These are phyloP conservation scores for Brettanomyces naardenensis DNA, from an alignment of 805 yeast genomes.

Conservation along the genomic window DNA sequence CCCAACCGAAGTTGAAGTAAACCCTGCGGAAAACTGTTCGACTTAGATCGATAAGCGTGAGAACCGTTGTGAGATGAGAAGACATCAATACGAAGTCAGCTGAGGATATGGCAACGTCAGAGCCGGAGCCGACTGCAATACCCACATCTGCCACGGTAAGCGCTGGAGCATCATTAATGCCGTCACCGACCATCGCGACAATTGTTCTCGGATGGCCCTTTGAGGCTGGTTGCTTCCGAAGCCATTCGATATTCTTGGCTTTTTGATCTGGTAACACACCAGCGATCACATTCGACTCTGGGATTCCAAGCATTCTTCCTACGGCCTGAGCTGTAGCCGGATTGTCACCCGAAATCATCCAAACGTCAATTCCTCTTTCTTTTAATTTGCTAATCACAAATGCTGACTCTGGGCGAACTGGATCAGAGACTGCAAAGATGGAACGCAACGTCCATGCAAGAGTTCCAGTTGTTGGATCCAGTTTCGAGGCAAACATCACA, in stretches of 20 bases:
- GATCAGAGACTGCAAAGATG: too few relatives aligned
- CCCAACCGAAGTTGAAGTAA: constrained; percentile 53
- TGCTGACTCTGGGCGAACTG: too few relatives aligned
- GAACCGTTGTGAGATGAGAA: constrained; percentile 44
- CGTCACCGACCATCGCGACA: constrained; percentile 80
- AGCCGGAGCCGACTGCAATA: constrained; percentile 66
- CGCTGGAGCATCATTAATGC: constrained; percentile 80
- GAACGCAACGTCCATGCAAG: too few relatives aligned
- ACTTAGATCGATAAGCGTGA: constrained; percentile 47
- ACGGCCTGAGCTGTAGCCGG: too few relatives aligned
- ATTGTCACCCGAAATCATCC: too few relatives aligned
- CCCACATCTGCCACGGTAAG: constrained; percentile 71
- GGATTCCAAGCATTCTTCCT: constrained; percentile 55
- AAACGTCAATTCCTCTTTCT: too few relatives aligned
- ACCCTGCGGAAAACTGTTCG: constrained; percentile 44
- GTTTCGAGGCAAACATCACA: constrained; percentile 42
- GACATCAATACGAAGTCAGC: constrained; percentile 65
- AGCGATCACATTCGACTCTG: constrained; percentile 44
- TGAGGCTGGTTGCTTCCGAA: constrained; percentile 34
- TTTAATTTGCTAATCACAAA: too few relatives aligned
- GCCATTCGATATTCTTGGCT: constrained; percentile 47
- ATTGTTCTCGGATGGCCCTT: too few relatives aligned
- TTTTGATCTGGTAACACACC: constrained; percentile 72
- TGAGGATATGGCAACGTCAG: constrained; percentile 67
- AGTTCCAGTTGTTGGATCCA: constrained; percentile 65